Conservation (phyloP, 805 yeast genomes). For the Ogataea degrootiae region DNA sequence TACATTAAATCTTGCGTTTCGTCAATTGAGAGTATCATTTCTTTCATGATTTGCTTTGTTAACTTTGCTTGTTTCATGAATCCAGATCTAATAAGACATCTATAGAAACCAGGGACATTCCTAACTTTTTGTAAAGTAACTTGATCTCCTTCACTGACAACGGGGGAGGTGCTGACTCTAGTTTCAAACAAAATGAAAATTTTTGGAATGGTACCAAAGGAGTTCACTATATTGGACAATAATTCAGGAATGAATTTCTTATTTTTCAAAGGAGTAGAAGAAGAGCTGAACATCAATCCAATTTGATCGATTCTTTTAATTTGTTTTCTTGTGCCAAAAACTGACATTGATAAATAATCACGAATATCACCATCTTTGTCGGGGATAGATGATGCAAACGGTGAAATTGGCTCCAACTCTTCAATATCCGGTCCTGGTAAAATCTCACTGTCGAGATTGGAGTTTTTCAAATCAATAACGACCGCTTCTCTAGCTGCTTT, state of each 20-base stretch:
- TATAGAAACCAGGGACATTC: conserved; percentile 39
- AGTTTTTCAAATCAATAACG: conserved; percentile 14
- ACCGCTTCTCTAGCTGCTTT: conserved; percentile 18
- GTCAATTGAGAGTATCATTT: conserved; percentile 14
- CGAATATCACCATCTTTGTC: conserved; percentile 2
- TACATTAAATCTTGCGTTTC: conserved; percentile 8
- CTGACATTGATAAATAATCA: conserved; percentile 1
- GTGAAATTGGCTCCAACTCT: neutral
- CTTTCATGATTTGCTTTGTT: conserved; percentile 16
- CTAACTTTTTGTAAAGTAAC: conserved; percentile 36
- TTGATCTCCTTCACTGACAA: conserved; percentile 36
- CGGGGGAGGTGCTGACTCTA: conserved; percentile 39
- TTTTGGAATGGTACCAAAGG: conserved; percentile 41
- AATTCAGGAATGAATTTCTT: conserved; percentile 44
- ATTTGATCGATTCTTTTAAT: conserved; percentile 32
- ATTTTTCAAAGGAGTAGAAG: conserved; percentile 32
- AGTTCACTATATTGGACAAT: conserved; percentile 32
- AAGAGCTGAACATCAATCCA: conserved; percentile 39
- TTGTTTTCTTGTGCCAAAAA: conserved; percentile 3
- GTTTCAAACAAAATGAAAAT: conserved; percentile 40
- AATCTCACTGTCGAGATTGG: neutral
- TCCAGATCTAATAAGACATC: conserved; percentile 46
- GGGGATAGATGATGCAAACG: neutral
- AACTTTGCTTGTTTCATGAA: conserved; percentile 38
- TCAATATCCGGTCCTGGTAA: conserved; percentile 1